Percentiles rank a stretch among this genome's conserved stretches.
phyloP scores from a whole-genome alignment of 2,329 filamentous ascomycete species.

The Aspergillus pseudotamarii region DNA sequence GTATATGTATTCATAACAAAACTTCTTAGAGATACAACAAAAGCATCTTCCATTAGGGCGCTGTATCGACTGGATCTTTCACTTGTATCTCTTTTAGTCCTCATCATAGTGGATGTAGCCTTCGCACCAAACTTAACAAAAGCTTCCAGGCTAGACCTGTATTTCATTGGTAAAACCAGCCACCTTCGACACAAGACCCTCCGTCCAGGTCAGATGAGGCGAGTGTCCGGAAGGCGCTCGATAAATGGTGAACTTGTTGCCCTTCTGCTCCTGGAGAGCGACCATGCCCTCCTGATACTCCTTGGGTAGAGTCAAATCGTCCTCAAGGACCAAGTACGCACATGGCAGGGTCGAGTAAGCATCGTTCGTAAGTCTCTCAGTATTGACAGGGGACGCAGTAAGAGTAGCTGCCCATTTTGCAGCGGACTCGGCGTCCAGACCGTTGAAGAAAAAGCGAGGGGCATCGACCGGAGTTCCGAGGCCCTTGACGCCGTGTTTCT shows the following conservation, averaged over 20 bases:
- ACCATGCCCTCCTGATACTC: conserved; percentile 38
- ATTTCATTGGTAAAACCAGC: conserved; percentile 23
- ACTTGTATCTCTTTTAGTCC: too few species aligned
- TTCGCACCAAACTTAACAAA: too few species aligned
- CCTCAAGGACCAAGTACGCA: conserved; percentile 36
- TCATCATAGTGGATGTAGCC: too few species aligned
- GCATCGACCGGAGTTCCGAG: conserved; percentile 28
- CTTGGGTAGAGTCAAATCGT: conserved; percentile 31
- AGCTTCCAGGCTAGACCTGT: too few species aligned
- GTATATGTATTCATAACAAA: too few species aligned
- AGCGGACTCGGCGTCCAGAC: conserved; percentile 25
- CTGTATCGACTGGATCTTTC: too few species aligned
- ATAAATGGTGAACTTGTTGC: conserved; percentile 27
- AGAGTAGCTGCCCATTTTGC: conserved; percentile 27
- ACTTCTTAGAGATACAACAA: too few species aligned
- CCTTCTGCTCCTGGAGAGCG: background rate
- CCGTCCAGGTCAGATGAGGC: conserved; percentile 37
- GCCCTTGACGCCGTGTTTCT: conserved; percentile 23
- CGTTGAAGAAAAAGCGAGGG: conserved; percentile 33
- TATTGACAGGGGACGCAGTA: conserved; percentile 31
- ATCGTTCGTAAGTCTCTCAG: conserved; percentile 33
- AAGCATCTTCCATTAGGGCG: too few species aligned
- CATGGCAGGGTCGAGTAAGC: conserved; percentile 35
- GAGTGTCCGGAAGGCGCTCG: conserved; percentile 32
- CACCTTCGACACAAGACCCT: conserved; percentile 25